A percentile compares a stretch with the other conserved stretches of the same genome.
Evolutionary conservation across 1,284 basidiomycete genomes (phyloP).

Genomic region (Malassezia sp.): DNA sequence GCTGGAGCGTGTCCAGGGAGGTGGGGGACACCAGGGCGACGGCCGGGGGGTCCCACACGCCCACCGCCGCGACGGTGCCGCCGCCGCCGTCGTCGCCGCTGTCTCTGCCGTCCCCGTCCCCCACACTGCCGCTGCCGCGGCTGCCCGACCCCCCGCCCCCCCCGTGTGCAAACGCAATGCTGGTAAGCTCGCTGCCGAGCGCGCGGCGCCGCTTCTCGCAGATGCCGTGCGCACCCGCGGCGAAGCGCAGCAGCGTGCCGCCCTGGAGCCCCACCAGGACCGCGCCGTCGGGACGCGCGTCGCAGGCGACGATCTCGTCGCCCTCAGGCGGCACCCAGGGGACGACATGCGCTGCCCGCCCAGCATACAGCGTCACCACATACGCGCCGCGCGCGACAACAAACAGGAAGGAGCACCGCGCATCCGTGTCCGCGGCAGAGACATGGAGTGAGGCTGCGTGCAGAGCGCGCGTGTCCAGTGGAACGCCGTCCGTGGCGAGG

Average conservation of each 20-base stretch:
- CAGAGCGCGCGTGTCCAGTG: conserved; percentile 1
- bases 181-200: not conserved
- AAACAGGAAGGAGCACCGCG: no score
- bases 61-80: not conserved
- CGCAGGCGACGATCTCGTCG: conserved; percentile 1
- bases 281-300: not conserved
- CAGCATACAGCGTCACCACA: not conserved
- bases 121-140: no score
- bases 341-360: not conserved
- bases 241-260: conserved; percentile 1
- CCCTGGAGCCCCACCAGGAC: conserved; percentile 3
- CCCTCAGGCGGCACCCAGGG: not conserved
- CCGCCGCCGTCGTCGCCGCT: no score
- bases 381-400: not conserved
- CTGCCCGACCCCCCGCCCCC: not conserved
- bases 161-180: not conserved
- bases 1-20: no score
- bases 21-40: no score
- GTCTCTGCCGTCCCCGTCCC: no score
- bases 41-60: not conserved
- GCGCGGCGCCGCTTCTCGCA: no score
- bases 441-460: not conserved
- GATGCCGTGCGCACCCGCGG: no score
- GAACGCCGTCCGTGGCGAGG: conserved; percentile 5
- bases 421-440: no score